Evolutionary conservation across 495 filamentous ascomycete genomes (phyloP), one percentile per base, ranked within the genome.

Genomic region (Aspergillus asperescens): DNA sequence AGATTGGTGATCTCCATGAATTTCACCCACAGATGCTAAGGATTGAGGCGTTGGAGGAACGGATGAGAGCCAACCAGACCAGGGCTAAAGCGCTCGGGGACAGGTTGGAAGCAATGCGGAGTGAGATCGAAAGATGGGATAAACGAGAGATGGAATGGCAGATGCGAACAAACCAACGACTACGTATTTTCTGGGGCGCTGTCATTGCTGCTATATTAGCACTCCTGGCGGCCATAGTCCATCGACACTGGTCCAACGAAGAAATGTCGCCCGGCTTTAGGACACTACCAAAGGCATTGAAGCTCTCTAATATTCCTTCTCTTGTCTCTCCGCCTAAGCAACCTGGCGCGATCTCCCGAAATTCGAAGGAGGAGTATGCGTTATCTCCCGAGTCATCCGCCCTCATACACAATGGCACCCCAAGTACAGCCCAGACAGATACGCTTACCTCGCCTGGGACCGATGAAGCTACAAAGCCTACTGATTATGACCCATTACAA

Each of bases 71-170:
- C 0, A 86, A 87, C 10, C 78, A 81, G 43, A 74, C 75, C 42
- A 84, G 75, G 58, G 85, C 90, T 23, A 71, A 80, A 32, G 64
- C 65, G n/a, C 75, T 95, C 32, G 81, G 81, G 50, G 74, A 73
- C 51, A 75, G 88, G 50, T 79, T 95, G 5, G 82, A 85, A 48
- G 67, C 70, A 1, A 86, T 88, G 27, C 70, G 80, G 35, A 61
- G 73, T 42, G 76, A 81, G 48, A 84, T 92, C 35, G 83, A 87
- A 59, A 70, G 71, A 46, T 89, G 86, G 81, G 88, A 88, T 65
- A 77, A 76, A 43, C 77, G 79, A 27, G 88, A 93, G 58, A 67
- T 62, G 31, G 85, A 88, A 60, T 89, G 82, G 83, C 83, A 88
- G 71, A 81, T 81, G 52, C 79, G 74, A 50, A 83, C 83, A 1